These are phyloP conservation scores for Graphilbum fragrans DNA, from an alignment of 2,329 filamentous ascomycete genomes.

Conservation along the genomic window DNA sequence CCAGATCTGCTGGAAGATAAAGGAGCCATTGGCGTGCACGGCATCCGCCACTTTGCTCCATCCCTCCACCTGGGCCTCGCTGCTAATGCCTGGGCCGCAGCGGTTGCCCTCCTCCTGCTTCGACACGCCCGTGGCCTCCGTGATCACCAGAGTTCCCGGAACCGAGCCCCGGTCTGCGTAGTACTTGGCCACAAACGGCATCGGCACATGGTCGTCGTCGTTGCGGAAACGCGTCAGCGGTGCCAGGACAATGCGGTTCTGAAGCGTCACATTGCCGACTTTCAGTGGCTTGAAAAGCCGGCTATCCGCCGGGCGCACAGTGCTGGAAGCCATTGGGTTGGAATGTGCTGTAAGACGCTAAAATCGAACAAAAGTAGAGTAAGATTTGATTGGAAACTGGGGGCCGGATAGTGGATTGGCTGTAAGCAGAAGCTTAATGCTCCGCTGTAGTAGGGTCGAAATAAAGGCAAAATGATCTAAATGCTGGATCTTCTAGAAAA, in stretches of 20 bases:
- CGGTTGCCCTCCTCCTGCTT: conserved; percentile 20
- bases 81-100: conserved; percentile 47
- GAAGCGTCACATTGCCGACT: conserved; percentile 4
- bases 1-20: conserved; percentile 52
- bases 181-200: conserved; percentile 24
- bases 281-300: conserved; percentile 7
- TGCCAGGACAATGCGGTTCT: conserved; percentile 4
- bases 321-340: background rate
- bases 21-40: conserved; percentile 48
- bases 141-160: conserved; percentile 28
- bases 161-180: conserved; percentile 28
- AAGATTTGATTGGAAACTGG: no score
- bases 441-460: no score
- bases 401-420: no score
- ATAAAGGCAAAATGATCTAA: no score
- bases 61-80: conserved; percentile 35
- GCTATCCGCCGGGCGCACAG: background rate
- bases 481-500: no score
- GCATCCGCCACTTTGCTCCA: conserved; percentile 49
- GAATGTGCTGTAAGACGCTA: no score
- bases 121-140: conserved; percentile 32
- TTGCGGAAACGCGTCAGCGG: conserved; percentile 40
- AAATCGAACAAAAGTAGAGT: no score
- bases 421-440: no score
- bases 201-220: conserved; percentile 16